Evolutionary conservation across 768 basidiomycete species (phyloP).

Genomic region (Mycena filopes): DNA sequence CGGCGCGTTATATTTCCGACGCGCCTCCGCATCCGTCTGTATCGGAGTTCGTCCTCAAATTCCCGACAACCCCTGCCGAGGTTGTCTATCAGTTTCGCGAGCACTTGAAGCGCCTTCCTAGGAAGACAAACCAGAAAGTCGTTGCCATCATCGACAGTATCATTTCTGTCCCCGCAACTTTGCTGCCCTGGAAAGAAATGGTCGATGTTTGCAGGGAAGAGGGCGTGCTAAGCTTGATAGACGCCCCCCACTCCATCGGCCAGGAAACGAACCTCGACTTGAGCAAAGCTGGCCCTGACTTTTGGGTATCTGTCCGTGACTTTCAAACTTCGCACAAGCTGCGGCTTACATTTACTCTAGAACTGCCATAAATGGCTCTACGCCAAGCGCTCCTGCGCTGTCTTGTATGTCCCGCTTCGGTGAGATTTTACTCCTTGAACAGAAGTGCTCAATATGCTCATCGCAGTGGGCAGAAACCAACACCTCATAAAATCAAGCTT

Average conservation of each 20-base stretch:
- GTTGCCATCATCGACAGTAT: constrained; percentile 80
- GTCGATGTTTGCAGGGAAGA: constrained; percentile 72
- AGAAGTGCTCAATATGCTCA: background rate
- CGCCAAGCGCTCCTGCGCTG: constrained; percentile 72
- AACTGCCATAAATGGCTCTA: constrained; percentile 92
- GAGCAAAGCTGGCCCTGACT: constrained; percentile 69
- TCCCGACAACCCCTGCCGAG: constrained; percentile 59
- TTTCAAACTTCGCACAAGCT: background rate
- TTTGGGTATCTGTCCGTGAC: constrained; percentile 76
- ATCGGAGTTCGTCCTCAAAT: constrained; percentile 55
- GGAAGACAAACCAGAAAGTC: constrained; percentile 49
- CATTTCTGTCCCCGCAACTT: constrained; percentile 68
- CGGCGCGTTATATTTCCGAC: constrained; percentile 65
- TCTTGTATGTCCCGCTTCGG: constrained; percentile 79
- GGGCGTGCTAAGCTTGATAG: constrained; percentile 74
- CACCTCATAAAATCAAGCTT: constrained; percentile 67
- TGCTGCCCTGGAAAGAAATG: constrained; percentile 83
- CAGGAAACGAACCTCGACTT: constrained; percentile 77
- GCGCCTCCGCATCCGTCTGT: constrained; percentile 57
- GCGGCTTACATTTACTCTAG: constrained; percentile 41
- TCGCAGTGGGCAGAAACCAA: constrained; percentile 61
- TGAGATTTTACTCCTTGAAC: constrained; percentile 25
- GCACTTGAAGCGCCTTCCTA: constrained; percentile 32
- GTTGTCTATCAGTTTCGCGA: constrained; percentile 49
- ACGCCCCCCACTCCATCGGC: constrained; percentile 86